Conservation (phyloP, 2,329 filamentous ascomycete genomes). For the Sporothrix protearum region DNA sequence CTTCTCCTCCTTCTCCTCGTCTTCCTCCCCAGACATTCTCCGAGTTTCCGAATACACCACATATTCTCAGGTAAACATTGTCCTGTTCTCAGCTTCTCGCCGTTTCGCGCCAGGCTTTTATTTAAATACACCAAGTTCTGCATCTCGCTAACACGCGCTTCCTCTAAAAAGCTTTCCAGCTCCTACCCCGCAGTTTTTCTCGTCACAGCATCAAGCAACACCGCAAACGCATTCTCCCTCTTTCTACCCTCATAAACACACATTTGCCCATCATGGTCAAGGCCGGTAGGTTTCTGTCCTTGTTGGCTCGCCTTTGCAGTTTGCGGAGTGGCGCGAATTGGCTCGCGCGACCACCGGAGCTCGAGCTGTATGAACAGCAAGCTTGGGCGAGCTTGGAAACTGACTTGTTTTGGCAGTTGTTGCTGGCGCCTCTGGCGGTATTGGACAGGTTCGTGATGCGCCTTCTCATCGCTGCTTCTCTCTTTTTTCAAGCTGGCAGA, state of each 20-base stretch:
- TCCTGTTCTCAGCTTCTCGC: background rate
- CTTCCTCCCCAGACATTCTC: slow-evolving; percentile 5
- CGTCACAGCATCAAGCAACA: slow-evolving; percentile 1
- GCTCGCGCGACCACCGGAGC: background rate
- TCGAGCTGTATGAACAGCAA: background rate
- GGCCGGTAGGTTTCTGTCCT: slow-evolving; percentile 34
- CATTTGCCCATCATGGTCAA: slow-evolving; percentile 39
- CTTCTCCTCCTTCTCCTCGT: background rate
- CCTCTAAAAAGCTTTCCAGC: slow-evolving; percentile 24
- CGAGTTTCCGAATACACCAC: background rate
- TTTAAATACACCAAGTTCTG: background rate
- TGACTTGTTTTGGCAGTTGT: slow-evolving; percentile 55
- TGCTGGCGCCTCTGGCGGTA: slow-evolving; percentile 95
- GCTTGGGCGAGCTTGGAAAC: background rate
- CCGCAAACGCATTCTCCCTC: slow-evolving; percentile 20
- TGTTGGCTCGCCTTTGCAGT: background rate
- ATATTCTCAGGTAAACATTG: background rate
- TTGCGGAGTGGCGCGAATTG: background rate
- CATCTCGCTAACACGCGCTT: slow-evolving; percentile 5
- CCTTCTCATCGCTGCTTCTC: background rate
- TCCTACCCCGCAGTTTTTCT: slow-evolving; percentile 30
- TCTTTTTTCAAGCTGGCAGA: background rate
- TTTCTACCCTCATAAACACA: background rate
- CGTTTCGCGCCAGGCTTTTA: background rate
- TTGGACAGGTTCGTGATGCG: slow-evolving; percentile 76